Evolutionary conservation across 2,329 filamentous ascomycete genomes (phyloP), one percentile per base, ranked within the genome.

Genomic region (Ceratocystis smalleyi): DNA sequence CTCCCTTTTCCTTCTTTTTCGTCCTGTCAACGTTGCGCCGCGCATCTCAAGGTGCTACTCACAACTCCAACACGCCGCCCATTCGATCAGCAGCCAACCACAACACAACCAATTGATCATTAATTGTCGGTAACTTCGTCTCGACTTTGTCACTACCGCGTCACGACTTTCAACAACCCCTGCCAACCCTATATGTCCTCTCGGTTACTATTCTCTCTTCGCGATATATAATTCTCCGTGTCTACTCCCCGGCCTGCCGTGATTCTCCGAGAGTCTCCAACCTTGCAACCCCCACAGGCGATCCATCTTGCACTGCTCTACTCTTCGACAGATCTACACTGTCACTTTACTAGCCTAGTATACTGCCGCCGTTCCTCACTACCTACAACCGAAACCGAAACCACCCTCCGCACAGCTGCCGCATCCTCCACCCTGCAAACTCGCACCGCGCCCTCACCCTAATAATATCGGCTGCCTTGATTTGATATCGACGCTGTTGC

Each of bases 41-140:
- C 60, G 45, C 60, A 62, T 62, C 51, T 40, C 45, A n/a, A 57
- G 12, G 27, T 35, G 54, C 54, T n/a, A 57, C 24, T 32, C 27
- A n/a, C 4, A 5, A 61, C 54, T 57, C 54, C 54, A 8, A 27
- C 22, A 30, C 51, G 30, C 51, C 7, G 30, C 51, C 3, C 54
- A 3, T n/a, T 35, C 17, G 45, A 43, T 43, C 27, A 32, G 22
- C 27, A 62, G 7, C 60, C 49, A 62, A 8, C 60, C 49, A 10
- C 43, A 1, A 62, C 19, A 19, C 10, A 35, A 12, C 45, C 27
- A 61, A 32, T 22, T 61, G 47, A 15, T n/a, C 47, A 12, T 15
- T 15, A 19, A 51, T 12, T 5, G 8, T 51, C 24, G 19, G 4
- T 27, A 24, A 51, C 47, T 51, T 51, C 47, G 22, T 51, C 47